Evolutionary conservation across 306 rosid species (phyloP).

Genomic region (Prunus mume): DNA sequence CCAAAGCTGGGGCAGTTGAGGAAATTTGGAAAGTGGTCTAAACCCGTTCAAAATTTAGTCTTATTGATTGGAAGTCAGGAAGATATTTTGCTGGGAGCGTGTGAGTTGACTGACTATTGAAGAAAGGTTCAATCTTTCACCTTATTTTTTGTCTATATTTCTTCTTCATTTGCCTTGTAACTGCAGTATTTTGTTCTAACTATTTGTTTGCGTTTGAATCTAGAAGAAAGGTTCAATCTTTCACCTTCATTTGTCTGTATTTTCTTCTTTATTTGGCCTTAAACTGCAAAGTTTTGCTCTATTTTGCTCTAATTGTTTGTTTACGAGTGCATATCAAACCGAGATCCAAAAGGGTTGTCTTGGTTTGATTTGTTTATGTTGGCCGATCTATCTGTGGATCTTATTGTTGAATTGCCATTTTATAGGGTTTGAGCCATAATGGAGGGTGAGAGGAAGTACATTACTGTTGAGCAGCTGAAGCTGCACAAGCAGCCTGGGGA

Average conservation of each 20-base stretch:
- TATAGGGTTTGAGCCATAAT: constrained; percentile 2
- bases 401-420: constrained; percentile 13
- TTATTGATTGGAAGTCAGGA: not conserved
- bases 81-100: not conserved
- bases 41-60: not conserved
- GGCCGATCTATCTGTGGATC: not conserved
- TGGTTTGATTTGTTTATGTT: constrained; percentile 1
- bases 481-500: constrained; percentile 37
- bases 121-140: not conserved
- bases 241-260: constrained; percentile 1
- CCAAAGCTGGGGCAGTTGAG: not conserved
- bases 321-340: not conserved
- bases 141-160: not conserved
- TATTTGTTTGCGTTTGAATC: not conserved
- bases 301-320: not conserved
- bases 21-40: not conserved
- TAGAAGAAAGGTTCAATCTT: constrained; percentile 1
- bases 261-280: not conserved
- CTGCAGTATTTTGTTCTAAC: not conserved
- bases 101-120: constrained; percentile 9
- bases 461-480: constrained; percentile 33
- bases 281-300: not conserved
- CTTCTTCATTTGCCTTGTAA: not conserved
- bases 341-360: constrained; percentile 5
- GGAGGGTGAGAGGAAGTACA: constrained; percentile 34